Evolutionary conservation across 768 basidiomycete species (phyloP), one percentile per base, ranked within the genome.

Genomic region (Trametes cubensis): DNA sequence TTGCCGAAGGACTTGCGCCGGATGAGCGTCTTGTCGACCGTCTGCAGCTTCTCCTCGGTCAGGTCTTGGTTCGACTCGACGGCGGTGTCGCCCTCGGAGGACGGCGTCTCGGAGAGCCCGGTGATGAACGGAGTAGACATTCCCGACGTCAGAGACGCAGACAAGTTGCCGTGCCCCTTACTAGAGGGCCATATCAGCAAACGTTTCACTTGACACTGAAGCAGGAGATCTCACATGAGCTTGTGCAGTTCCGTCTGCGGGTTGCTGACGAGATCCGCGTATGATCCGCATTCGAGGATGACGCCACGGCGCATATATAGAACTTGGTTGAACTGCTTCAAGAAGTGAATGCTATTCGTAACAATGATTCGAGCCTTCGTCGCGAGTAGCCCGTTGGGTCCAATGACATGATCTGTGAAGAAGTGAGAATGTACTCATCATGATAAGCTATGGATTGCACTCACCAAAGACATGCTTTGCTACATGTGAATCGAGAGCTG

Each of bases 281-380:
- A 94, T 0, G 88, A 77, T 2, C 90, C 92, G 21, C 73, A 77
- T 75, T 96, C 94, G 10, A 92, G 74, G 56, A 95, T 85, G 70
- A 94, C 87, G 15, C 94, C 94, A 23, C 87, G 85, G 20, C 92
- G 87, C 41, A 97, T 75, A 74, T 87, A 93, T 51, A 82, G 73
- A 17, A 95, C 76, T 48, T 87, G 80, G 69, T 95, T 90, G 55
- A 92, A 91, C 58, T 91, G 79, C 49, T 82, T 81, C 40, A 95
- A 79, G 70, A 91, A 95, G n/a, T 92, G 83, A 55, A 95, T 85
- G 60, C 86, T 87, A 73, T 96, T 95, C 44, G 94, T 96, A 52
- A 94, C 91, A 4, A 95, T 76, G 55, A 95, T 81, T 30, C 94
- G 81, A 11, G 93, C 93, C 73, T 95, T 95, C 17, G 84, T 82